Evolutionary conservation across 768 basidiomycete species (phyloP), one percentile per base, ranked within the genome.

Genomic region (Leucogyrophana mollusca): DNA sequence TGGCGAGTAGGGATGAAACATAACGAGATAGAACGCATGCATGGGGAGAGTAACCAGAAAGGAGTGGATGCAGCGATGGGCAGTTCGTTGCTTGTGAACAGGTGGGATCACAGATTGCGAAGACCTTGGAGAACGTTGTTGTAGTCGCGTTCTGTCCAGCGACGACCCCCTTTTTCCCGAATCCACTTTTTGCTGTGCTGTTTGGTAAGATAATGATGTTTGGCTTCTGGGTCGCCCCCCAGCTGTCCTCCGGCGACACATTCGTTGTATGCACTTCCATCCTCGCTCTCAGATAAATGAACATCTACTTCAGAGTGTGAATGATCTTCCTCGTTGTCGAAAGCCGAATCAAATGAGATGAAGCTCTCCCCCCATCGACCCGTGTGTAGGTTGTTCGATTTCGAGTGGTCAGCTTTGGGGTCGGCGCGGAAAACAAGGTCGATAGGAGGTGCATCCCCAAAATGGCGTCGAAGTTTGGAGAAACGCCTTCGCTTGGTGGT

Each of bases 121-220:
- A 76, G 55, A 13, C 59, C 61, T 37, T 60, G 52, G 7, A 76
- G 50, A 24, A 77, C 50, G 16, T 59, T 53, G 3, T 59, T 36
- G 40, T 67, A 72, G 50, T 72, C 59, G 4, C 62, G 39, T 47
- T 71, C 70, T 36, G 64, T 67, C 58, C 61, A 66, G 9, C 73
- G 60, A 38, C 48, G 53, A 8, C 70, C 68, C 16, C 62, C 66
- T 51, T 66, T 66, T 54, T 76, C 74, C 22, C 62, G 59, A 7
- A 69, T 34, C 74, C 76, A 76, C 35, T 65, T 65, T 34, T 57
- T 56, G n/a, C 64, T 66, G 36, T 54, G 52, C 14, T 56, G 55
- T 22, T 47, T 58, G 13, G 54, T 46, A 4, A 46, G 21, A 27
- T 43, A 7, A 2, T n/a, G 16, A 14, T 4, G 14, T 8, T 20